These are phyloP conservation scores for Penicillium silybi DNA, from an alignment of 495 filamentous ascomycete species.

Conservation along the genomic window DNA sequence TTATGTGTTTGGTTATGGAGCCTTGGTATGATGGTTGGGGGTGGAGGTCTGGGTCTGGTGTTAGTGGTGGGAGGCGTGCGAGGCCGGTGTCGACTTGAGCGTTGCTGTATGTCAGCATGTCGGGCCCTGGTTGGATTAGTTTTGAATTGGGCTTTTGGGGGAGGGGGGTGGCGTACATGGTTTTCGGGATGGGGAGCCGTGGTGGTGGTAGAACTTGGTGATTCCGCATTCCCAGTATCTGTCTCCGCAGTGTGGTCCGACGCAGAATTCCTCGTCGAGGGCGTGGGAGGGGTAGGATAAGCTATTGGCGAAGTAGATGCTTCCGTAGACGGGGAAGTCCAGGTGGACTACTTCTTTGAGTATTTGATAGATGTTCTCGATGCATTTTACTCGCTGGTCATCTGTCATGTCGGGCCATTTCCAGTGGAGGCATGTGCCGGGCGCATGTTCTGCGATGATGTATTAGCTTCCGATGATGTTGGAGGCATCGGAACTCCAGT, in stretches of 20 bases:
- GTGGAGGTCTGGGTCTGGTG: not conserved
- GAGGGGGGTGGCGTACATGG: not conserved
- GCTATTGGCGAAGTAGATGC: conserved; percentile 26
- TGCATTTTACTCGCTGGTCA: conserved; percentile 30
- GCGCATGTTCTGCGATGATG: conserved; percentile 42
- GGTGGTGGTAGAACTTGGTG: not conserved
- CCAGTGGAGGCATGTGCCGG: conserved; percentile 32
- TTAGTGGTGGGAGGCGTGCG: not conserved
- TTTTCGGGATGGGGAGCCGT: not conserved
- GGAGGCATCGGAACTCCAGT: conserved; percentile 31
- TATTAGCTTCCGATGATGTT: conserved; percentile 41
- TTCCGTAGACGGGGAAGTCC: conserved; percentile 40
- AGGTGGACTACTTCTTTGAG: conserved; percentile 31
- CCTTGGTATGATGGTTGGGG: not conserved
- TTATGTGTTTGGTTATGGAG: not conserved
- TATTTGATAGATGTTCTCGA: conserved; percentile 28
- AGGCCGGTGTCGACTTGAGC: not conserved
- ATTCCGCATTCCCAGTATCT: not conserved
- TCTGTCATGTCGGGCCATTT: conserved; percentile 36
- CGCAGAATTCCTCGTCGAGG: conserved; percentile 24
- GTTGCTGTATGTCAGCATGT: not conserved
- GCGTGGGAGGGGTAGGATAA: conserved; percentile 12
- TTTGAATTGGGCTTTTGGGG: not conserved
- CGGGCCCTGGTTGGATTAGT: not conserved
- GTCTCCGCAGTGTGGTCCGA: conserved; percentile 38